Evolutionary conservation across 139 green algal species (phyloP), one percentile per base, ranked within the genome.

Genomic region (Chlamydomonas asymmetrica): DNA sequence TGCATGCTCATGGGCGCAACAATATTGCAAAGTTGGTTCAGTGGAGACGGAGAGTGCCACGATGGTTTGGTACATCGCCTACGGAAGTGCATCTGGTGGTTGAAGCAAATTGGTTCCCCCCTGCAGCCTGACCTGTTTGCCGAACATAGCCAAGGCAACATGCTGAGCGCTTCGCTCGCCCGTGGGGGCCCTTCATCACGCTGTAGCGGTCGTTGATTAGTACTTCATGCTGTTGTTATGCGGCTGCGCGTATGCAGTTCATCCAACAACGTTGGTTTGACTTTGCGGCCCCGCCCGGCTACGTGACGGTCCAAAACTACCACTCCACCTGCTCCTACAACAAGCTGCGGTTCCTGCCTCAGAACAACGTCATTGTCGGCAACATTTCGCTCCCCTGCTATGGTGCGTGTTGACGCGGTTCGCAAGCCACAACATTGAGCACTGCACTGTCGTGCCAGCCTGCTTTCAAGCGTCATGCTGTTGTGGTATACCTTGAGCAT

Each of bases 251-350:
- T 20, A 27, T 6, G 50, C 50, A 34, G 45, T 16, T 13, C 45
- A 27, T 34, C 16, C 6, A 5, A 27, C 59, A 41, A 34, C 40
- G n/a, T 34, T 41, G 40, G 4, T 20, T 18, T 7, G 32, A 43
- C 59, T 34, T 41, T 32, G 4, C 32, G 4, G 4, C 13, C 4
- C 7, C 59, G 13, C 5, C 32, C 5, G 13, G n/a, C n/a, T n/a
- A 65, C 59, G 32, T 65, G 9, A 65, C 31, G 13, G 18, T 65
- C 20, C 59, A 65, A 20, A 32, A 65, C 59, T 65, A 65, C 59
- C 40, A 65, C 59, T 4, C n/a, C 23, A 65, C 59, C 59, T 65
- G 59, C 59, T 43, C 32, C 32, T 41, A 41, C 10, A 20, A 41
- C 32, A 40, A 41, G 32, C 25, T 65, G 32, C 32, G 8, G 23